Evolutionary conservation across 805 yeast genomes (phyloP).

Genomic region (Myxozyma vanderwaltii): DNA sequence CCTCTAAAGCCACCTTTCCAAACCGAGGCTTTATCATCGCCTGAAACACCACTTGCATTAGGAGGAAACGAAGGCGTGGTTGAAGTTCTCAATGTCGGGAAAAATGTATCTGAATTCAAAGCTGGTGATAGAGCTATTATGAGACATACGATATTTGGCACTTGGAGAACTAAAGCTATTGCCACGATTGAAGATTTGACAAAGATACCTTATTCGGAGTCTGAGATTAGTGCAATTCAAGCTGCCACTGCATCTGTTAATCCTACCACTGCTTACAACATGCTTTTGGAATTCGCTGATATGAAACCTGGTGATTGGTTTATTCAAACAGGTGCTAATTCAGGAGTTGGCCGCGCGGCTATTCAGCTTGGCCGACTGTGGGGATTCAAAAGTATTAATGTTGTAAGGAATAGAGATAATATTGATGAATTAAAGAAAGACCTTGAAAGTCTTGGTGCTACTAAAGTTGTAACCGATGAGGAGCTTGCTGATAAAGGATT

Average conservation of each 20-base stretch:
- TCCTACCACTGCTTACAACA: slow-evolving; percentile 87
- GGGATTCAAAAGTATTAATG: slow-evolving; percentile 82
- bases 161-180: slow-evolving; percentile 85
- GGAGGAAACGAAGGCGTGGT: slow-evolving; percentile 95
- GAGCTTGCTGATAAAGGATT: slow-evolving; percentile 72
- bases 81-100: slow-evolving; percentile 75
- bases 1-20: slow-evolving; percentile 72
- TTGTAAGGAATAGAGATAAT: slow-evolving; percentile 82
- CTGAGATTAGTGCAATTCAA: slow-evolving; percentile 41
- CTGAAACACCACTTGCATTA: slow-evolving; percentile 70
- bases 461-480: slow-evolving; percentile 85
- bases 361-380: slow-evolving; percentile 78
- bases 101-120: slow-evolving; percentile 49
- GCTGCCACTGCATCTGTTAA: slow-evolving; percentile 93
- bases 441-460: slow-evolving; percentile 73
- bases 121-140: slow-evolving; percentile 92
- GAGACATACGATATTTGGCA: slow-evolving; percentile 73
- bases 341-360: slow-evolving; percentile 92
- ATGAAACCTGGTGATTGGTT: slow-evolving; percentile 78
- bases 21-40: slow-evolving; percentile 45
- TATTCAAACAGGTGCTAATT: slow-evolving; percentile 94
- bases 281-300: slow-evolving; percentile 71
- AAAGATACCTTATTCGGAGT: slow-evolving; percentile 54
- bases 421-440: slow-evolving; percentile 62
- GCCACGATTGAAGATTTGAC: slow-evolving; percentile 56